Percentiles rank a stretch among this genome's conserved stretches.
These are phyloP conservation scores for Arabidopsis arenosa DNA, from an alignment of 345 rosid genomes.

Conservation along the genomic window DNA sequence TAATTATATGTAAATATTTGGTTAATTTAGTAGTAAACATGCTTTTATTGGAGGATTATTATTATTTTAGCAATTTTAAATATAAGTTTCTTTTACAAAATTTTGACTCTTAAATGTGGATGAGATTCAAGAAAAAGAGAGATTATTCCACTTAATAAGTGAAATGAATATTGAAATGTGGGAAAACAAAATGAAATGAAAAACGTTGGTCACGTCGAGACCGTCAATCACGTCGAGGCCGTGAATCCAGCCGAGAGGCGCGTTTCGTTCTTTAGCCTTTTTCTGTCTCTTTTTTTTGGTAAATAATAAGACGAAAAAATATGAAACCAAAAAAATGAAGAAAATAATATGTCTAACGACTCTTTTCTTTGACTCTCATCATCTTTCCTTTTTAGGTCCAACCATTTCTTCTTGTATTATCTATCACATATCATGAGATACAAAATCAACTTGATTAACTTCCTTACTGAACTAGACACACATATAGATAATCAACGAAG, in stretches of 20 bases:
- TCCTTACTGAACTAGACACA: not conserved
- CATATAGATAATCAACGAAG: not conserved
- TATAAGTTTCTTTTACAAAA: too few species aligned
- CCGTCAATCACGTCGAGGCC: conserved; percentile 43
- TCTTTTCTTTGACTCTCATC: not conserved
- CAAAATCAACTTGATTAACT: conserved; percentile 18
- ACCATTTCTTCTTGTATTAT: conserved; percentile 2
- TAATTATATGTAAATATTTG: not conserved
- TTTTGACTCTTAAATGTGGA: not conserved
- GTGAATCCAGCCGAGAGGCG: conserved; percentile 24
- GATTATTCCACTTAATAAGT: not conserved
- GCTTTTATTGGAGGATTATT: not conserved
- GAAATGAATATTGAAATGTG: not conserved
- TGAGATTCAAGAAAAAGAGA: not conserved
- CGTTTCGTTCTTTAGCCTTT: conserved; percentile 26
- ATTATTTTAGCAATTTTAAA: too few species aligned
- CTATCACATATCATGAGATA: not conserved
- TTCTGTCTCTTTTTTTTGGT: not conserved
- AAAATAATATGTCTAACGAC: not conserved
- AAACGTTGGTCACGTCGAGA: conserved; percentile 24
- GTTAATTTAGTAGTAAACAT: not conserved
- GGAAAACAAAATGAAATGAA: conserved; percentile 6
- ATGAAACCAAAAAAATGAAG: not conserved
- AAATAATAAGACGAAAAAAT: not conserved
- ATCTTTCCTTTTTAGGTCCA: conserved; percentile 6